A percentile compares a stretch with the other conserved stretches of the same genome.
Conservation (phyloP, 257 asterid species). For the Nicotiana sylvestris region DNA sequence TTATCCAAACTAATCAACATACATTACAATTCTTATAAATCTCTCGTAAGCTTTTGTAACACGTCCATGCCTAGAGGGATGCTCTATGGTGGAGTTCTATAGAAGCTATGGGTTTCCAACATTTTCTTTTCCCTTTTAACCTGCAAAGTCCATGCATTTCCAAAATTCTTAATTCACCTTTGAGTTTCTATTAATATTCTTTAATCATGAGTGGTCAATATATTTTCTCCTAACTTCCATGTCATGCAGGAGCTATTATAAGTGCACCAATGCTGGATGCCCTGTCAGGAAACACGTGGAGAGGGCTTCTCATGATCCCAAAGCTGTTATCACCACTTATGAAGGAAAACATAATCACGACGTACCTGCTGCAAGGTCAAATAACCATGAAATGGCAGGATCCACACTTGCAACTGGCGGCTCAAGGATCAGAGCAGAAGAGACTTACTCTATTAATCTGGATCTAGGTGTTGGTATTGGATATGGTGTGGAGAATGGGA, state of each 20-base stretch:
- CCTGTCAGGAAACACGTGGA: slow-evolving; percentile 97
- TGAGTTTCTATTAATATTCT: background rate
- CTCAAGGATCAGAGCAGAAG: slow-evolving; percentile 46
- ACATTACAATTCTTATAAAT: background rate
- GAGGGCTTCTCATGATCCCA: slow-evolving; percentile 94
- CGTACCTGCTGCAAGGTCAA: slow-evolving; percentile 67
- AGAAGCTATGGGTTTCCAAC: background rate
- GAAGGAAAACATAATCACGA: slow-evolving; percentile 97
- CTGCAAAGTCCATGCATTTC: background rate
- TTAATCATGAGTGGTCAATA: background rate
- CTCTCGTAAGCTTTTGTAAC: background rate
- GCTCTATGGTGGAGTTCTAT: background rate
- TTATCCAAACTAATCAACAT: too few species aligned
- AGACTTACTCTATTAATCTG: slow-evolving; percentile 57
- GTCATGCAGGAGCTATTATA: slow-evolving; percentile 85
- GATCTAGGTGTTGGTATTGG: slow-evolving; percentile 83
- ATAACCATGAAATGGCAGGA: slow-evolving; percentile 63
- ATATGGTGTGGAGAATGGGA: slow-evolving; percentile 29
- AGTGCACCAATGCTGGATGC: slow-evolving; percentile 90
- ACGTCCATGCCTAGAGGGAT: background rate
- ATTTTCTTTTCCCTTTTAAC: background rate
- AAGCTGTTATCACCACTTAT: slow-evolving; percentile 94
- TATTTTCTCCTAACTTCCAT: background rate
- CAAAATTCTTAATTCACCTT: background rate
- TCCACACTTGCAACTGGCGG: slow-evolving; percentile 29